phyloP scores from a whole-genome alignment of 495 filamentous ascomycete genomes.

The Aspergillus avenaceus region DNA sequence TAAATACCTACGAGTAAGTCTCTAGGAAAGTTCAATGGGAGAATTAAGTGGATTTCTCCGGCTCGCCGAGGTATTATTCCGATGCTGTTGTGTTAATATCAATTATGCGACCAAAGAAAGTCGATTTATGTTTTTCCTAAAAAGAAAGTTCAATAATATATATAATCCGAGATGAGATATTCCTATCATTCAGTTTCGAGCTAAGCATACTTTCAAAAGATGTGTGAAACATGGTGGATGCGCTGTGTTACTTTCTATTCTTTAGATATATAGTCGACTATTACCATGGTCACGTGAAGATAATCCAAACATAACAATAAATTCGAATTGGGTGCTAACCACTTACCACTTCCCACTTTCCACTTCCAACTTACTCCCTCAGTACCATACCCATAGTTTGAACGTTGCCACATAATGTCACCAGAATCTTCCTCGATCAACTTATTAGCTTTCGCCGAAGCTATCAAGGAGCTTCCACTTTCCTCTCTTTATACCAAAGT shows the following conservation, averaged over 20 bases:
- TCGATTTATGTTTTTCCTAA: too few relatives aligned
- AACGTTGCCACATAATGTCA: conserved; percentile 27
- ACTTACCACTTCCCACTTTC: not conserved
- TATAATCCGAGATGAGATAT: too few relatives aligned
- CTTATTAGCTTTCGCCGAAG: conserved; percentile 52
- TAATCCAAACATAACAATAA: conserved; percentile 6
- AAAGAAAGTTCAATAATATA: too few relatives aligned
- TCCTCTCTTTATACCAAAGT: conserved; percentile 72
- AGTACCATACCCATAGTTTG: too few relatives aligned
- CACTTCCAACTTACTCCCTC: not conserved
- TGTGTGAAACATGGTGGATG: too few relatives aligned
- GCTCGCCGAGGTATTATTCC: conserved; percentile 15
- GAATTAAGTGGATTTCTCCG: conserved; percentile 9
- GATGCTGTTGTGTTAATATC: not conserved
- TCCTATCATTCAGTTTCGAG: too few relatives aligned
- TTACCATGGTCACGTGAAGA: conserved; percentile 10
- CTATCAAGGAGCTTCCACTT: conserved; percentile 68
- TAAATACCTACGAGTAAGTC: not conserved
- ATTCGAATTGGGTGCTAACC: too few relatives aligned
- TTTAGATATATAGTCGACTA: too few relatives aligned
- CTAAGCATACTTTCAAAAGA: too few relatives aligned
- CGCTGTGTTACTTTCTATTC: too few relatives aligned
- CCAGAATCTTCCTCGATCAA: conserved; percentile 32
- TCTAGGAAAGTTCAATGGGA: not conserved
- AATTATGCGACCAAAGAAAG: not conserved